These are phyloP conservation scores for Metschnikowia sp. DNA, from an alignment of 805 yeast genomes.

Conservation along the genomic window DNA sequence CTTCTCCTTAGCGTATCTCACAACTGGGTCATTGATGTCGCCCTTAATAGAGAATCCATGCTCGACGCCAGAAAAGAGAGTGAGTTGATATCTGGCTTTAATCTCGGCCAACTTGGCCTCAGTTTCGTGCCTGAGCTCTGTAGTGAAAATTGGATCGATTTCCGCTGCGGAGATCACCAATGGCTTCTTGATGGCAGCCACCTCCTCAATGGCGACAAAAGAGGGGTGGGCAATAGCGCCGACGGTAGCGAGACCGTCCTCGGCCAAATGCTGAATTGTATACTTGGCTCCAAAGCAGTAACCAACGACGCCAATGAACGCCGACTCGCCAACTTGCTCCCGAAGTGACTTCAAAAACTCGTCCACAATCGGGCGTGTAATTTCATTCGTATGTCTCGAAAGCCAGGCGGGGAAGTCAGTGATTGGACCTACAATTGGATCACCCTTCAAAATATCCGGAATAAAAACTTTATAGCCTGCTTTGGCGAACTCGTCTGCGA, in stretches of 20 bases:
- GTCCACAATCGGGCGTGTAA: conserved; percentile 47
- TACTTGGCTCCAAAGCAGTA: conserved; percentile 84
- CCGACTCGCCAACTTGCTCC: conserved; percentile 38
- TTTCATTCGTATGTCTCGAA: conserved; percentile 47
- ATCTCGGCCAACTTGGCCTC: conserved; percentile 51
- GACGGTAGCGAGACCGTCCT: conserved; percentile 45
- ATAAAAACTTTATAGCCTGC: conserved; percentile 62
- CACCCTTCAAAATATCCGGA: conserved; percentile 71
- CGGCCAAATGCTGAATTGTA: conserved; percentile 49
- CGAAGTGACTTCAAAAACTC: conserved; percentile 45
- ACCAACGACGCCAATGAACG: conserved; percentile 59
- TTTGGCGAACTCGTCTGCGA: conserved; percentile 64
- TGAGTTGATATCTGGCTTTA: conserved; percentile 55
- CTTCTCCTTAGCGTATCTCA: conserved; percentile 66
- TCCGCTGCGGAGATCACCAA: conserved; percentile 74
- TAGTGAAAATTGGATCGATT: conserved; percentile 58
- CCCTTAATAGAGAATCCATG: conserved; percentile 88
- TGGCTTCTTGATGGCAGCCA: conserved; percentile 59
- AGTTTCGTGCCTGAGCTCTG: conserved; percentile 59
- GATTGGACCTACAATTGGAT: conserved; percentile 23
- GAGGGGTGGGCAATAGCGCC: conserved; percentile 88
- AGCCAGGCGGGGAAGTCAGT: conserved; percentile 46
- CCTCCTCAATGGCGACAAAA: conserved; percentile 60
- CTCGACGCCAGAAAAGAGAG: conserved; percentile 55
- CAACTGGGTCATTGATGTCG: conserved; percentile 51